These are phyloP conservation scores for Hortaea werneckii DNA, from an alignment of 2,329 filamentous ascomycete genomes.

Conservation along the genomic window DNA sequence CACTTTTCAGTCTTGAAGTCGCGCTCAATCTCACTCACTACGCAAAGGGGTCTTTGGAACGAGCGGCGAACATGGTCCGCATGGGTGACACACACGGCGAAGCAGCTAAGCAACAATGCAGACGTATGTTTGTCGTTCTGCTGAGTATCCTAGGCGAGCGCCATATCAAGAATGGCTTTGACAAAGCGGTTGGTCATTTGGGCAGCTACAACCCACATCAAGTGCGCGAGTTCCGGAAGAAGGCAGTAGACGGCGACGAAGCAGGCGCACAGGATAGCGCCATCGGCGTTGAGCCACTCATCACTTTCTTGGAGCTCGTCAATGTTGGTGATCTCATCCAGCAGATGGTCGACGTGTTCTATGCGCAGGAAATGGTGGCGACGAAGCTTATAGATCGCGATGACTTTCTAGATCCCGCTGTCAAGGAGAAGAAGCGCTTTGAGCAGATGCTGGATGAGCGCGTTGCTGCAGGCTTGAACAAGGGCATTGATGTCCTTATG, in stretches of 20 bases:
- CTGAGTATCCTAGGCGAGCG: conserved; percentile 74
- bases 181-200: conserved; percentile 83
- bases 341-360: conserved; percentile 98
- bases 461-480: conserved; percentile 89
- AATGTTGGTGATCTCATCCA: conserved; percentile 97
- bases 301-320: conserved; percentile 92
- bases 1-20: conserved; percentile 91
- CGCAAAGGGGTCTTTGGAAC: conserved; percentile 78
- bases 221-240: conserved; percentile 47
- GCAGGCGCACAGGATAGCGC: neutral
- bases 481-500: conserved; percentile 96
- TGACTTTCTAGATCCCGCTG: conserved; percentile 86
- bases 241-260: conserved; percentile 8
- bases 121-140: conserved; percentile 75
- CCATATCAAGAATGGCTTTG: conserved; percentile 87
- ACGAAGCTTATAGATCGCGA: conserved; percentile 80
- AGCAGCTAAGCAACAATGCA: conserved; percentile 79
- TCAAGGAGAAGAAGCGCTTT: conserved; percentile 94
- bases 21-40: conserved; percentile 80
- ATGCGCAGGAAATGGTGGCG: conserved; percentile 81
- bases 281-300: conserved; percentile 70
- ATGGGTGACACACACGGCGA: conserved; percentile 67
- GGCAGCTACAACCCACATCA: conserved; percentile 85
- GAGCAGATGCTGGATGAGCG: conserved; percentile 98
- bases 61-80: conserved; percentile 70